Evolutionary conservation across 768 basidiomycete species (phyloP).

Genomic region (Austroboletus eburneus): DNA sequence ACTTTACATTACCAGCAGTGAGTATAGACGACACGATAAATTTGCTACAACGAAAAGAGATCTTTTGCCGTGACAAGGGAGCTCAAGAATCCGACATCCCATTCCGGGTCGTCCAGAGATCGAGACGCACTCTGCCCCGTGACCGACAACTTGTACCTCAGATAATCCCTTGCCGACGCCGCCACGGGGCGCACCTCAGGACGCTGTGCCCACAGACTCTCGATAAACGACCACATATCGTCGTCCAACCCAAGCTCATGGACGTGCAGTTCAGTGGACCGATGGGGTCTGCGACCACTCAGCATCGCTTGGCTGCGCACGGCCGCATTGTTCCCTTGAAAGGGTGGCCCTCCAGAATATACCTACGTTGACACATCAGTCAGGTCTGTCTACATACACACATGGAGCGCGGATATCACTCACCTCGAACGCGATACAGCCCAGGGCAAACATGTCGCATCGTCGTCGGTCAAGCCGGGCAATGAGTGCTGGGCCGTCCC

Average conservation of each 20-base stretch:
- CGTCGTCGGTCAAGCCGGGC: constrained; percentile 23
- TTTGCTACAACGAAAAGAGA: constrained; percentile 12
- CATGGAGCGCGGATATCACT: not conserved
- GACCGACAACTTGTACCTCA: constrained; percentile 15
- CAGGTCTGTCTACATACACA: not conserved
- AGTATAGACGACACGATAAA: not conserved
- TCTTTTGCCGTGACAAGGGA: constrained; percentile 4
- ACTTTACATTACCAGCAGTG: no score
- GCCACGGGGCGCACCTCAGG: constrained; percentile 27
- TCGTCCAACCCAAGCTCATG: constrained; percentile 25
- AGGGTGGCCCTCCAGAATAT: constrained; percentile 27
- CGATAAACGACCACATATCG: constrained; percentile 29
- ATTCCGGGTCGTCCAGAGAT: constrained; percentile 18
- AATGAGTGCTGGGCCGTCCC: constrained; percentile 8
- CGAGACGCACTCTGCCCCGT: not conserved
- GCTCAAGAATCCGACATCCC: constrained; percentile 23
- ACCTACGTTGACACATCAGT: constrained; percentile 16
- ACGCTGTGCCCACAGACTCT: constrained; percentile 25
- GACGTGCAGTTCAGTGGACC: constrained; percentile 11
- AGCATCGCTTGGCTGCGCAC: constrained; percentile 14
- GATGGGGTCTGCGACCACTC: constrained; percentile 14
- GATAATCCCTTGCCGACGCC: constrained; percentile 17
- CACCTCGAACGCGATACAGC: constrained; percentile 34
- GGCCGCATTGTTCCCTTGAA: constrained; percentile 14
- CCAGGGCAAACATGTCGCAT: constrained; percentile 35